Base-by-base conservation (phyloP, 2,329 filamentous ascomycete genomes). In the Magnaporthiopsis incrustans region DNA sequence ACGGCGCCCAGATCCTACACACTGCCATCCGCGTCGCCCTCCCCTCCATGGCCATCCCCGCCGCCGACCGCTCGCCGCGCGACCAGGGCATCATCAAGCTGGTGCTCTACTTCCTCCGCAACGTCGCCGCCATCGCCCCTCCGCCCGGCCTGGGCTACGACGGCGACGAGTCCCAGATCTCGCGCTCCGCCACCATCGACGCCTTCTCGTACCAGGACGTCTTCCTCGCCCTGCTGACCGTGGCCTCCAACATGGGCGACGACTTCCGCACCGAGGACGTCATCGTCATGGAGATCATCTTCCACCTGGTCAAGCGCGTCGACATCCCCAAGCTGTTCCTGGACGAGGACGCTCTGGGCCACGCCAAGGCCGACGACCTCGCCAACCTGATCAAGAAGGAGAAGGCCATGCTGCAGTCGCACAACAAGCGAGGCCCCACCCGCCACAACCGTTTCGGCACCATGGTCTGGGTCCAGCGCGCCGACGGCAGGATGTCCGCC, bases 41-140 rank as follows among this genome's bases (percentile, higher is more conserved):
- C 26, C 93, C 95, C 1, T 88, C 92, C 26, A 94, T 99, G 85
- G 91, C 92, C 2, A 77, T 90, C 32, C 82, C 90, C 1, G 85
- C 89, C 67, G 85, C 87, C 32, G 92, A 97, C 71, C 82, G 95
- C 64, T 87, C 85, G 38, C 79, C 85, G 27, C 84, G 93, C 70
- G 94, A 99, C 70, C 91, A 97, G 71, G 92, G 91, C 60, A 93
- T 97, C 70, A 92, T 99, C 73, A 95, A 92, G 73, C 84, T 99
- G 44, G 83, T 96, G 61, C 79, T 99, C 11, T 96, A 95, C 75
- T 89, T 98, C 69, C 79, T 98, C 61, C 87, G 94, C 38, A 99
- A 99, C 70, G 83, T 98, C 33, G 88, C 89, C 63, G 88, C 94
- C 79, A 96, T 99, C 63, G 82, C 88, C 11, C 88, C 91, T 5